These are phyloP conservation scores for Isoetes taiwanensis DNA, from an alignment of 75 land plant genomes.

Conservation along the genomic window DNA sequence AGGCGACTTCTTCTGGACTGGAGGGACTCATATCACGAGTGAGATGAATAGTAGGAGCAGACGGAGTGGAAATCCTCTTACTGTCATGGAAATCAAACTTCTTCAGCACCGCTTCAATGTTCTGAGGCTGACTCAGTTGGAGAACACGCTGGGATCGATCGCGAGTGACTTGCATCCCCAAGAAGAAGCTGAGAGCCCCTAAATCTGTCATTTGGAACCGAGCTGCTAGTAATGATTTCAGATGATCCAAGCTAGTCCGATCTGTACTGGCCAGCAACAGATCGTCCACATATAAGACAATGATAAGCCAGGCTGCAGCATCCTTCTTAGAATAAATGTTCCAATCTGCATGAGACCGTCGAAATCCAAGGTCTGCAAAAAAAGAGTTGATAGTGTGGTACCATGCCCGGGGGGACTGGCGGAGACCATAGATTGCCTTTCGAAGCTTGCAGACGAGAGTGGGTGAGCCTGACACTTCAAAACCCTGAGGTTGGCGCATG, in stretches of 20 bases:
- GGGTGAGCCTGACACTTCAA: background rate
- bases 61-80: too few species aligned
- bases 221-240: background rate
- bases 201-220: background rate
- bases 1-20: too few species aligned
- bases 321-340: background rate
- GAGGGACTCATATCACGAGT: too few species aligned
- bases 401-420: conserved; percentile 19
- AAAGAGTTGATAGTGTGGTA: background rate
- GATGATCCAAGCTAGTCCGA: too few species aligned
- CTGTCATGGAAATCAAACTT: too few species aligned
- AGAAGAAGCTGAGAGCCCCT: background rate
- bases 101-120: too few species aligned
- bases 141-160: too few species aligned
- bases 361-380: background rate
- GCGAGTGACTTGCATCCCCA: background rate
- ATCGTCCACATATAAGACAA: background rate
- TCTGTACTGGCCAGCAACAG: too few species aligned
- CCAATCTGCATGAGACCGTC: background rate
- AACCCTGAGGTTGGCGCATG: conserved; percentile 13
- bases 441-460: background rate
- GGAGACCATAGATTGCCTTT: conserved; percentile 10
- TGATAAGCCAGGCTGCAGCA: background rate
- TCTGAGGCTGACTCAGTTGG: too few species aligned
- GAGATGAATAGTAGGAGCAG: too few species aligned